Evolutionary conservation across 2,329 filamentous ascomycete genomes (phyloP), one percentile per base, ranked within the genome.

Genomic region (Raffaelea ambrosiae): DNA sequence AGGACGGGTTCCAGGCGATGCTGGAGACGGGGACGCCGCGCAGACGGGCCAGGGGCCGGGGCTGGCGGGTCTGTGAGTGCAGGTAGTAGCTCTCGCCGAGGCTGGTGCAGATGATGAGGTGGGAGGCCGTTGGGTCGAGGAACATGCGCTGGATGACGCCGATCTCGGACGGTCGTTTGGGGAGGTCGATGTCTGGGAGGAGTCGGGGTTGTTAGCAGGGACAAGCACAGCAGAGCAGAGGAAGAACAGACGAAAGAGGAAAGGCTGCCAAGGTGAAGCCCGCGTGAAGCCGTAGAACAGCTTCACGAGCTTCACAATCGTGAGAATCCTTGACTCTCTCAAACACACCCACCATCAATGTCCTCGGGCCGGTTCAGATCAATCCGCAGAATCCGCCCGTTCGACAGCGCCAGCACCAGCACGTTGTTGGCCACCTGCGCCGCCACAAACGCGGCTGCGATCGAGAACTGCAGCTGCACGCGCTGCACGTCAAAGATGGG

Each of bases 371-470:
- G 87, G 65, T 96, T 89, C 45, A 97, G 72, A 63, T 97, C 93
- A 64, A 98, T 98, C 51, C 93, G 82, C 51, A 98, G 72, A 54
- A 98, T 93, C 57, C 91, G 84, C 44, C 89, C 88, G 50, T 91
- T 96, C 5, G 89, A 91, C 35, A 98, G 77, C 38, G 93, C 93
- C 45, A 98, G 74, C 20, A 97, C 83, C 49, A 98, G 77, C 52
- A 97, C 90, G 72, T 98, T 96, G 67, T 98, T 97, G 54, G 91
- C 90, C 48, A 97, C 91, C 66, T 96, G 90, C 38, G 90, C 90
- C 18, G 93, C 90, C 43, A 95, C 93, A 62, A 98, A 97, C 66
- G 96, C 88, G 55, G 91, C 89, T 2, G 91, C 88, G 59, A 97
- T 84, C 51, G 88, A 85, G 74, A 98, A 98, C 64, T 93, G 87